These are phyloP conservation scores for Larix sibirica DNA, from an alignment of 83 land plant genomes.

Conservation along the genomic window DNA sequence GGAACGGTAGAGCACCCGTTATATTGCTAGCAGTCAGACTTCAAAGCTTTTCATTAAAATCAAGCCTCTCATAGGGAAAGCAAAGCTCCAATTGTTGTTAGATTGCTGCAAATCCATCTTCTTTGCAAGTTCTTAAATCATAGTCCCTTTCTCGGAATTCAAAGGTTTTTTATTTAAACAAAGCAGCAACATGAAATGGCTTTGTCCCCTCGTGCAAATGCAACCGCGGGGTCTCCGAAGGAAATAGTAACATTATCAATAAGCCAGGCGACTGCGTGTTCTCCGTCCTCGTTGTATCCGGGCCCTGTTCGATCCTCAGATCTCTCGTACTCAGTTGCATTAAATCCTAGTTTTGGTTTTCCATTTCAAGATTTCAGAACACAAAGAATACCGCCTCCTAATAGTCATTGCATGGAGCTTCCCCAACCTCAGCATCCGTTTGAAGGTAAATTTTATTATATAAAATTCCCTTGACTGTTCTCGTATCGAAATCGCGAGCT, in stretches of 20 bases:
- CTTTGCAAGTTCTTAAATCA: not conserved
- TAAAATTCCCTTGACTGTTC: not conserved
- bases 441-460: slow-evolving; percentile 26
- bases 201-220: not conserved
- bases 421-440: slow-evolving; percentile 36
- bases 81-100: too few species aligned
- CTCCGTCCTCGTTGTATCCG: not conserved
- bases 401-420: slow-evolving; percentile 30
- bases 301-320: not conserved
- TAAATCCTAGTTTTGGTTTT: not conserved
- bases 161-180: not conserved
- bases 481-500: not conserved
- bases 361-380: not conserved
- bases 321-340: not conserved
- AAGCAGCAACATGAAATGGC: slow-evolving; percentile 8
- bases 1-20: too few species aligned
- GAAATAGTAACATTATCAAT: not conserved
- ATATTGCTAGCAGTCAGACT: too few species aligned
- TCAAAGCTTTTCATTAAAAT: not conserved
- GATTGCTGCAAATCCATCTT: not conserved
- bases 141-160: too few species aligned
- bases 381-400: not conserved
- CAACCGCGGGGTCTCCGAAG: not conserved
- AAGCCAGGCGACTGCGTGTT: not conserved
- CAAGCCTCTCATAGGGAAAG: not conserved